These are phyloP conservation scores for Metschnikowia henanensis DNA, from an alignment of 805 yeast genomes.

Conservation along the genomic window DNA sequence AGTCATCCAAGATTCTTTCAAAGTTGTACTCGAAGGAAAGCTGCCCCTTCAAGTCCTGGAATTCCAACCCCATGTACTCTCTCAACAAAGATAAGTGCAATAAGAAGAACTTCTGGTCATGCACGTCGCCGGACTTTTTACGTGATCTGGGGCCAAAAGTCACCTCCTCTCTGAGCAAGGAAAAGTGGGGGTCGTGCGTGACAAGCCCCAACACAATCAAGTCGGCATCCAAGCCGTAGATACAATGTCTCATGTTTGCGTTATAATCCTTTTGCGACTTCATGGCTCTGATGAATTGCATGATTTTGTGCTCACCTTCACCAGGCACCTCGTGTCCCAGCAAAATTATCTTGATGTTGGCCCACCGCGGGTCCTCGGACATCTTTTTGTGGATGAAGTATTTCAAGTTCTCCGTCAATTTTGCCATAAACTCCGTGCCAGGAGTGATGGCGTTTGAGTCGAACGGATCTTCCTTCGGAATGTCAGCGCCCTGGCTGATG, in stretches of 20 bases:
- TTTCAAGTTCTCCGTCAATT: slow-evolving; percentile 74
- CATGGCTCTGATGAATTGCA: slow-evolving; percentile 83
- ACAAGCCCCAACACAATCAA: slow-evolving; percentile 89
- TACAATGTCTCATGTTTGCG: slow-evolving; percentile 86
- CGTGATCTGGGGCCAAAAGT: slow-evolving; percentile 64
- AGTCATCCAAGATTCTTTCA: slow-evolving; percentile 90
- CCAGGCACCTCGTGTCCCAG: slow-evolving; percentile 98
- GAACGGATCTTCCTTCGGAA: slow-evolving; percentile 83
- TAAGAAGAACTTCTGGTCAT: slow-evolving; percentile 77
- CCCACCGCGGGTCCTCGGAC: slow-evolving; percentile 86
- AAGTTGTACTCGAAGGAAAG: slow-evolving; percentile 73
- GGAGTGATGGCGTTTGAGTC: slow-evolving; percentile 95
- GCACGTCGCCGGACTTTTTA: slow-evolving; percentile 47
- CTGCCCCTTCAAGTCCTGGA: slow-evolving; percentile 63
- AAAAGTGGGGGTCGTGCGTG: slow-evolving; percentile 94
- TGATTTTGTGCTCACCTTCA: slow-evolving; percentile 97
- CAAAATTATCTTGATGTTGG: slow-evolving; percentile 67
- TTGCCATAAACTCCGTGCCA: slow-evolving; percentile 96
- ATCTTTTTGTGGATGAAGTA: slow-evolving; percentile 88
- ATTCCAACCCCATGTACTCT: slow-evolving; percentile 88
- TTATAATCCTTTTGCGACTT: slow-evolving; percentile 74
- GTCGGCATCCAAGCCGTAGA: slow-evolving; percentile 96
- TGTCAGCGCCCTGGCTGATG: slow-evolving; percentile 63
- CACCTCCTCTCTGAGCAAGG: slow-evolving; percentile 93
- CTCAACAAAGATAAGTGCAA: slow-evolving; percentile 85